A percentile compares a stretch with the other conserved stretches of the same genome.
Conservation (phyloP, 1,284 basidiomycete genomes). For the Rugosomyces carneus region DNA sequence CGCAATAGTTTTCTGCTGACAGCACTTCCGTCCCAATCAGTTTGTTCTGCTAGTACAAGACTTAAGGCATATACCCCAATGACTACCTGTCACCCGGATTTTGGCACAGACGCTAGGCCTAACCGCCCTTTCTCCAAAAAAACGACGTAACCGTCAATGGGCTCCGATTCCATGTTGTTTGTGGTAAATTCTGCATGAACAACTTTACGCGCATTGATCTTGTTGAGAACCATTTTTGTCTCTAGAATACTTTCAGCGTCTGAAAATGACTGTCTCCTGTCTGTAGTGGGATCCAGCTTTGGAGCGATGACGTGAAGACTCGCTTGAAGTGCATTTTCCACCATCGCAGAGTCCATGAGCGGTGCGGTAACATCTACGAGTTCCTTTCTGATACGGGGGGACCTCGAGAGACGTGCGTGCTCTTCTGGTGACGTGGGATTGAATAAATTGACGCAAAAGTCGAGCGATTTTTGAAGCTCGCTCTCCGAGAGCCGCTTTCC, state of each 20-base stretch:
- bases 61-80: too few species aligned
- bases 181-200: constrained; percentile 46
- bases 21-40: too few species aligned
- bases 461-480: constrained; percentile 60
- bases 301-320: neutral
- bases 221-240: constrained; percentile 40
- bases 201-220: constrained; percentile 47
- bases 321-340: constrained; percentile 28
- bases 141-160: constrained; percentile 42
- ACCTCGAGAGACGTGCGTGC: constrained; percentile 31
- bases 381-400: constrained; percentile 24
- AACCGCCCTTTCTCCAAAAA: constrained; percentile 40
- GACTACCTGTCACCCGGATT: too few species aligned
- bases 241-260: constrained; percentile 28
- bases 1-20: too few species aligned
- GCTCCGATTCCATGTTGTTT: constrained; percentile 50
- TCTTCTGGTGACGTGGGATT: constrained; percentile 51
- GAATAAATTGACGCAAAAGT: constrained; percentile 55
- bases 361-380: constrained; percentile 42
- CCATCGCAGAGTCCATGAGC: constrained; percentile 36
- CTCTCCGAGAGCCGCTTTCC: constrained; percentile 60
- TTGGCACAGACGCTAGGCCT: constrained; percentile 30
- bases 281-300: neutral
- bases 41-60: too few species aligned
- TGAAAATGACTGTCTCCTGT: constrained; percentile 17